Base-by-base conservation (phyloP, 805 yeast species). In the Lipomyces mesembrius region DNA sequence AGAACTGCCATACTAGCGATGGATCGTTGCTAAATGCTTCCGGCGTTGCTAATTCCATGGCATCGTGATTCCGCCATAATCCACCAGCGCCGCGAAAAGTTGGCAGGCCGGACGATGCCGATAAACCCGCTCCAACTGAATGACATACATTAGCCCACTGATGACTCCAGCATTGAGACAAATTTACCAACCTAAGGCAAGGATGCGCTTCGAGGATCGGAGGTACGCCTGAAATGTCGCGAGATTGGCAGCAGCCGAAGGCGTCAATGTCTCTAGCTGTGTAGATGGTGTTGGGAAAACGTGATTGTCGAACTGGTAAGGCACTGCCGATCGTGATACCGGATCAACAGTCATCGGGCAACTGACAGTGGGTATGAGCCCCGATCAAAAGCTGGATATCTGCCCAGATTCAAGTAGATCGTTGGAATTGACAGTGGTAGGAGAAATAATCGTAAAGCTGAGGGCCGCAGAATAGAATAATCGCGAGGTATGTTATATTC, bases 11-110 rank as follows among this genome's bases (percentile, higher is more conserved):
- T 7, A 92, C 97, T 9, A 91, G 80, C 0, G 91, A 90, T 0
- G 97, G 97, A 75, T 92, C 93, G 22, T 81, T 80, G 66, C 87
- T 84, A 76, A 92, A 92, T 4, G 97, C 97, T 74, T 92, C 97
- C 0, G 96, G 97, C 0, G 97, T 92, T 7, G 97, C 97, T 56
- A 92, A 80, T 74, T 92, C 97, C 57, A 90, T 87, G 72, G 92
- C 87, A 61, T 88, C 88, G 78, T 85, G 89, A 68, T 86, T 86
- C 67, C 85, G 82, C 97, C 97, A 92, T 35, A 88, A 79, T 0
- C 95, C 94, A 60, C 87, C 87, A 0, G 87, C 77, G 8, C 91
- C 91, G 60, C 92, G 79, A 74, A 88, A 89, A 0, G 94, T 88
- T 3, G 90, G 86, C 17, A 92, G 79, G 0, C 97, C 97, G 0